A percentile compares a stretch with the other conserved stretches of the same genome.
phyloP scores from a whole-genome alignment of 495 filamentous ascomycete species.

The Parmelia sp. region DNA sequence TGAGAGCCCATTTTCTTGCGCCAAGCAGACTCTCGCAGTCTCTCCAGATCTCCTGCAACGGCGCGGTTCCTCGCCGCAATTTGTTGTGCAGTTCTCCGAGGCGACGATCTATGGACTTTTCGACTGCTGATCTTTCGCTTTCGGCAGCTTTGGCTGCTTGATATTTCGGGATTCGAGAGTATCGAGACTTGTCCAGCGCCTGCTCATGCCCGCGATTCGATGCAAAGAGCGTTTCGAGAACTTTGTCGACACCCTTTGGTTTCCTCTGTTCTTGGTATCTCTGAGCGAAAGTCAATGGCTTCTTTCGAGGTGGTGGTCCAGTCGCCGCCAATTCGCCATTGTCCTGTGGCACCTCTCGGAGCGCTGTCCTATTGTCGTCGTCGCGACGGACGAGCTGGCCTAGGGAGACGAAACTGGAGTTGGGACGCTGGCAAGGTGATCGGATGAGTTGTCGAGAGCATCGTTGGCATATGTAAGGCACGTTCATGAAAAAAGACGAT shows the following conservation, averaged over 20 bases:
- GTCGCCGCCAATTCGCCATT: background rate
- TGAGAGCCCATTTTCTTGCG: background rate
- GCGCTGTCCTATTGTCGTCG: background rate
- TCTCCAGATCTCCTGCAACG: conserved; percentile 13
- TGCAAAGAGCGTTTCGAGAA: conserved; percentile 18
- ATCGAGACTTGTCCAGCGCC: background rate
- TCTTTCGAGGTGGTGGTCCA: background rate
- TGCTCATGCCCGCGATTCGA: conserved; percentile 4
- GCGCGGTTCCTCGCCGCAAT: conserved; percentile 2
- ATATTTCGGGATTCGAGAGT: background rate
- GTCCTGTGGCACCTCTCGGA: background rate
- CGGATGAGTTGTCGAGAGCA: conserved; percentile 17
- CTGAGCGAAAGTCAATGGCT: conserved; percentile 10
- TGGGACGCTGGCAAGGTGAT: conserved; percentile 1
- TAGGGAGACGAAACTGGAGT: conserved; percentile 15
- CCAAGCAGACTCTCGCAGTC: conserved; percentile 12
- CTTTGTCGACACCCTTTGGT: conserved; percentile 12
- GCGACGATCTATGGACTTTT: conserved; percentile 5
- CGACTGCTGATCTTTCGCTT: background rate
- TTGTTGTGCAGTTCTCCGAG: background rate
- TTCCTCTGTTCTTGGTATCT: conserved; percentile 9
- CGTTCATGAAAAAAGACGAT: conserved; percentile 12
- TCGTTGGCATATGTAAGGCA: conserved; percentile 17
- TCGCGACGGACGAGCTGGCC: conserved; percentile 8
- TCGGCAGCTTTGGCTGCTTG: background rate